A percentile compares a stretch with the other conserved stretches of the same genome.
These are phyloP conservation scores for Cotoneaster glaucophyllus DNA, from an alignment of 306 rosid genomes.

Conservation along the genomic window DNA sequence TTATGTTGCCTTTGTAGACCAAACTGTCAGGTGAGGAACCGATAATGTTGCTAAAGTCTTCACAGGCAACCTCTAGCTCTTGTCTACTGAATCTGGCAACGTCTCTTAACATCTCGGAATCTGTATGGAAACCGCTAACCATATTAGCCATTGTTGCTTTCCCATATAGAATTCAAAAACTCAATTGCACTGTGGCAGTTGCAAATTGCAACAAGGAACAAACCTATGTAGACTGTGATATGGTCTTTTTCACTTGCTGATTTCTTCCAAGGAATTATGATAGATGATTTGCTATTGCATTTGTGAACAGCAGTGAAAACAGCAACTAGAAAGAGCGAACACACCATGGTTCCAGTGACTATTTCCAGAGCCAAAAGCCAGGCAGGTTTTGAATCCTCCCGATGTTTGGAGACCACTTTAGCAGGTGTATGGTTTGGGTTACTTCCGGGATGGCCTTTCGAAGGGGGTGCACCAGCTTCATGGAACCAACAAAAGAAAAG, in stretches of 20 bases:
- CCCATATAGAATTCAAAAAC: constrained; percentile 14
- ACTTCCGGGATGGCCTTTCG: constrained; percentile 45
- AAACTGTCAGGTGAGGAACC: constrained; percentile 96
- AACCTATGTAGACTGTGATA: constrained; percentile 54
- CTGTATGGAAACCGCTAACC: constrained; percentile 34
- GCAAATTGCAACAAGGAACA: constrained; percentile 18
- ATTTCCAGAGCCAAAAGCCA: constrained; percentile 90
- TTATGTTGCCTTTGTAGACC: constrained; percentile 89
- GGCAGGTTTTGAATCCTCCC: constrained; percentile 48
- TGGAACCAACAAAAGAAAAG: constrained; percentile 8
- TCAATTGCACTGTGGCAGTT: constrained; percentile 9
- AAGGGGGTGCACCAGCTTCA: constrained; percentile 55
- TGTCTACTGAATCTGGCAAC: constrained; percentile 72
- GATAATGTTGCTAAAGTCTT: constrained; percentile 96
- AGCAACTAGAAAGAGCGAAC: constrained; percentile 62
- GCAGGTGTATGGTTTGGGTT: constrained; percentile 26
- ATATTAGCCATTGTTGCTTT: constrained; percentile 10
- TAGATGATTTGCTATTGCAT: constrained; percentile 67
- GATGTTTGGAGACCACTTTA: constrained; percentile 41
- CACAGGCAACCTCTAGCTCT: constrained; percentile 97
- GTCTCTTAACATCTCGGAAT: constrained; percentile 73
- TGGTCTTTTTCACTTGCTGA: constrained; percentile 70
- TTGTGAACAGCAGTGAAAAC: constrained; percentile 53
- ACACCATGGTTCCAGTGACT: constrained; percentile 66
- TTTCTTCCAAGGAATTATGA: constrained; percentile 92